A percentile compares a stretch with the other conserved stretches of the same genome.
These are phyloP conservation scores for Colletotrichum paranaense DNA, from an alignment of 2,329 filamentous ascomycete genomes.

Conservation along the genomic window DNA sequence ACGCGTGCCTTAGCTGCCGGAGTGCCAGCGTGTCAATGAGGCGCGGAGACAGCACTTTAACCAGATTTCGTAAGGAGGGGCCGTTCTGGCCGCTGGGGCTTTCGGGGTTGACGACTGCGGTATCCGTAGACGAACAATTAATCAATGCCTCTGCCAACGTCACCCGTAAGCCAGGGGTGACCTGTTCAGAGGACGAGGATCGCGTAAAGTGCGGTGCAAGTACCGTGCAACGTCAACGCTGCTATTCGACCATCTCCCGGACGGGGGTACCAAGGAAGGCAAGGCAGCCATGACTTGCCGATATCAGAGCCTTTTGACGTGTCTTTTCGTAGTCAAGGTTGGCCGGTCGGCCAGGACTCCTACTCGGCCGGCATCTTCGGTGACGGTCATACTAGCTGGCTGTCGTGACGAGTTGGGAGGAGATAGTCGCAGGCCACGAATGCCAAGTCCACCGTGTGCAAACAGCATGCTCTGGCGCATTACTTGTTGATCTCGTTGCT, in stretches of 20 bases:
- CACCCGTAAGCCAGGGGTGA: slow-evolving; percentile 2
- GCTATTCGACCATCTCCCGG: neutral
- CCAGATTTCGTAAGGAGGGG: slow-evolving; percentile 18
- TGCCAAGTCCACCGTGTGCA: neutral
- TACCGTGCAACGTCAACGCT: slow-evolving; percentile 14
- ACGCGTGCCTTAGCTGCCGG: slow-evolving; percentile 11
- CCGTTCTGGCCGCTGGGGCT: slow-evolving; percentile 9
- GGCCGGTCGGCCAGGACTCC: neutral
- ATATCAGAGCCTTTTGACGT: slow-evolving; percentile 14
- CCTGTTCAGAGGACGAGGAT: slow-evolving; percentile 1
- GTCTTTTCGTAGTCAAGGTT: slow-evolving; percentile 21
- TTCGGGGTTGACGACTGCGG: neutral
- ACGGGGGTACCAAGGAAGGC: neutral
- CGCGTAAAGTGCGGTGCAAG: slow-evolving; percentile 13
- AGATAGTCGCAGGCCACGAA: neutral
- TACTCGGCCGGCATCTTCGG: slow-evolving; percentile 9
- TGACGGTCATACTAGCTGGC: neutral
- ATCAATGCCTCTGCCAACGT: slow-evolving; percentile 8
- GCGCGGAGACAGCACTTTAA: slow-evolving; percentile 17
- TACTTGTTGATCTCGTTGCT: neutral
- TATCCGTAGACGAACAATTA: neutral
- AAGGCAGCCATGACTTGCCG: slow-evolving; percentile 26
- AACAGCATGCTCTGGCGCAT: neutral
- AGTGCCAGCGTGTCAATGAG: slow-evolving; percentile 14
- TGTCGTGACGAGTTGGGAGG: neutral